Evolutionary conservation across 148 eudicot genomes (phyloP).

Genomic region (Spergularia marina): DNA sequence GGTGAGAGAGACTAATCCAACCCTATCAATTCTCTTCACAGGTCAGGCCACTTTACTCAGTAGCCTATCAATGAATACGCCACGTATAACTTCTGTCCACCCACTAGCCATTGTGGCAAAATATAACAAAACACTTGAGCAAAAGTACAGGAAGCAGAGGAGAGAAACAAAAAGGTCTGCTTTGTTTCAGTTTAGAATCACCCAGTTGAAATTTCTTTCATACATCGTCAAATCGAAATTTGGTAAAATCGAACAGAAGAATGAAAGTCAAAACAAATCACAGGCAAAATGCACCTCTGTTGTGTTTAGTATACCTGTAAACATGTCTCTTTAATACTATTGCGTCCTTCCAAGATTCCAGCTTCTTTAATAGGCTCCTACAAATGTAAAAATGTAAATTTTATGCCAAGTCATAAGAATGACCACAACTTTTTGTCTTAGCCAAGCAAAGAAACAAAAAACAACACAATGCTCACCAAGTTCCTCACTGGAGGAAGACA

Average conservation of each 20-base stretch:
- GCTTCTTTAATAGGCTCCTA: conserved; percentile 99
- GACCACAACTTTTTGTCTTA: conserved; percentile 3
- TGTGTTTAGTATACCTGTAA: conserved; percentile 57
- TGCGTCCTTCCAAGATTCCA: conserved; percentile 97
- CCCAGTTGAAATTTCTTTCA: not conserved
- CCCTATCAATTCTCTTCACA: not conserved
- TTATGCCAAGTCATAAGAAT: not conserved
- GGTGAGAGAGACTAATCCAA: not conserved
- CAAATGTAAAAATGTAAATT: conserved; percentile 13
- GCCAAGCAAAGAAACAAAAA: not conserved
- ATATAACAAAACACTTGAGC: not conserved
- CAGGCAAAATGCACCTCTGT: not conserved
- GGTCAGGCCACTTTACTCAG: not conserved
- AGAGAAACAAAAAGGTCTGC: not conserved
- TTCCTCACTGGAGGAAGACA: conserved; percentile 98
- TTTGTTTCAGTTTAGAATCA: not conserved
- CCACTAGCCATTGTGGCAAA: not conserved
- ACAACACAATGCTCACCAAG: conserved; percentile 55
- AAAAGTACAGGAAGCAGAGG: not conserved
- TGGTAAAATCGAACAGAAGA: not conserved
- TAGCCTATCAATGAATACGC: not conserved
- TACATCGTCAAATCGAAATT: not conserved
- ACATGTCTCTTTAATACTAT: conserved; percentile 97
- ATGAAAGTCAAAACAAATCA: not conserved
- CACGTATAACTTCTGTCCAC: not conserved